Base-by-base conservation (phyloP, 2,329 filamentous ascomycete species). In the Pseudogymnoascus sp. region DNA sequence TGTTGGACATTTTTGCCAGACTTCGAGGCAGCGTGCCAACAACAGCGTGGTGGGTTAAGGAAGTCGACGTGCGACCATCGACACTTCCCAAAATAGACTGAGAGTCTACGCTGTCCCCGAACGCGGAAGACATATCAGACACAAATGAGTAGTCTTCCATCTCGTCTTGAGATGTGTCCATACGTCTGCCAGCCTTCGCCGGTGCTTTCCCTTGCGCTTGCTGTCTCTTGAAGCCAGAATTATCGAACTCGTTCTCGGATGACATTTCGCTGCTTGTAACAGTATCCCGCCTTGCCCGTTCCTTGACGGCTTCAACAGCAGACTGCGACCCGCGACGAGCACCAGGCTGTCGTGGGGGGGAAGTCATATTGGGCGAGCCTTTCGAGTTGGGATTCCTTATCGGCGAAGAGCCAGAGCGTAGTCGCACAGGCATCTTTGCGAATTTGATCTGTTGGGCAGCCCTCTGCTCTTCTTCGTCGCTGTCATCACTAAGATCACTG, bases 401-500 rank as follows among this genome's bases (percentile, higher is more conserved):
- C 3, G 93, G 93, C 58, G 93, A 97, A 0, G 92, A 97, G 9
- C 90, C 93, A 27, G 92, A 90, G 62, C 93, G 86, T 67, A 86
- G 86, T 31, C 92, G 85, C 45, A 96, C 82, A 1, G 94, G 93
- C 90, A 97, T 93, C 76, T 97, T 97, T 58, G 89, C 86, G 74
- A 99, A 99, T 71, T 93, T 92, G 73, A 97, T 96, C 73, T 95
- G 90, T 72, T 95, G 90, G 2, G 88, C 88, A 48, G 89, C 88
- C 61, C 88, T 75, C 65, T 86, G 82, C 62, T 90, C 87, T 1
- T 83, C 80, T 60, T 92, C 88, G 59, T 94, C 90, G 68, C 89
- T 93, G 67, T 93, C 89, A 69, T 94, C 90, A 71, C 87, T 92
- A 61, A 93, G 77, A 69, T 93, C 90, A 70, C 89, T 92, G 74